Conservation (phyloP, 192 early-diverging fungal genomes). For the Allomyces javanicus region DNA sequence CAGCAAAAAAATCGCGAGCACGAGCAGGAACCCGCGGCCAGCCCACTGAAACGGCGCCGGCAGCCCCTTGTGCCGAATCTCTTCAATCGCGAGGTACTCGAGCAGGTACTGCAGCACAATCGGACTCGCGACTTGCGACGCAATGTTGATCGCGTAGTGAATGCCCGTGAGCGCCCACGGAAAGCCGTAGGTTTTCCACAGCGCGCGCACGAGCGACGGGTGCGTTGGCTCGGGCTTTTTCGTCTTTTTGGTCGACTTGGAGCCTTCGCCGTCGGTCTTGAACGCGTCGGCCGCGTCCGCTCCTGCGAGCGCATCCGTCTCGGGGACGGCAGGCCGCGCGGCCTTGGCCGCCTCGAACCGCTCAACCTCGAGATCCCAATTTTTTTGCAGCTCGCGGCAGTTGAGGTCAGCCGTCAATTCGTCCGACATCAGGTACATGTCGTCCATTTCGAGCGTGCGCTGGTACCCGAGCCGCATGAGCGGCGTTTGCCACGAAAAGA, state of each 20-base stretch:
- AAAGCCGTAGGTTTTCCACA: slow-evolving; percentile 3
- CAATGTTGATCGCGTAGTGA: slow-evolving; percentile 7
- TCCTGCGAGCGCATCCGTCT: neutral
- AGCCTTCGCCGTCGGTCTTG: neutral
- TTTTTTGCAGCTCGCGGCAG: neutral
- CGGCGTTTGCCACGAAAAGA: slow-evolving; percentile 40
- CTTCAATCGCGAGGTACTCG: slow-evolving; percentile 2
- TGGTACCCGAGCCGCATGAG: slow-evolving; percentile 40
- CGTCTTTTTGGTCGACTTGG: neutral
- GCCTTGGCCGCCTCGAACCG: too few relatives aligned
- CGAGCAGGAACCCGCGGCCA: slow-evolving; percentile 5
- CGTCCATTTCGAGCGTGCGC: slow-evolving; percentile 35
- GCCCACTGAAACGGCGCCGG: neutral
- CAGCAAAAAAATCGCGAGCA: slow-evolving; percentile 7
- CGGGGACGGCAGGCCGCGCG: too few relatives aligned
- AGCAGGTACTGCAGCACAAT: slow-evolving; percentile 8
- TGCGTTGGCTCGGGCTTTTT: neutral
- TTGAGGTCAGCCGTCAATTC: neutral
- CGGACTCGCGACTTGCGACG: slow-evolving; percentile 5
- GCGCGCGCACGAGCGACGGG: neutral
- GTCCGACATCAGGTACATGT: slow-evolving; percentile 21
- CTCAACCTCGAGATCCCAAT: too few relatives aligned
- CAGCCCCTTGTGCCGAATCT: neutral
- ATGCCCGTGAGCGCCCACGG: slow-evolving; percentile 6
- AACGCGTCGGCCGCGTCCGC: neutral